Percentiles rank a stretch among this genome's conserved stretches.
phyloP scores from a whole-genome alignment of 2,329 filamentous ascomycete genomes.

The Eurotiales sp. region DNA sequence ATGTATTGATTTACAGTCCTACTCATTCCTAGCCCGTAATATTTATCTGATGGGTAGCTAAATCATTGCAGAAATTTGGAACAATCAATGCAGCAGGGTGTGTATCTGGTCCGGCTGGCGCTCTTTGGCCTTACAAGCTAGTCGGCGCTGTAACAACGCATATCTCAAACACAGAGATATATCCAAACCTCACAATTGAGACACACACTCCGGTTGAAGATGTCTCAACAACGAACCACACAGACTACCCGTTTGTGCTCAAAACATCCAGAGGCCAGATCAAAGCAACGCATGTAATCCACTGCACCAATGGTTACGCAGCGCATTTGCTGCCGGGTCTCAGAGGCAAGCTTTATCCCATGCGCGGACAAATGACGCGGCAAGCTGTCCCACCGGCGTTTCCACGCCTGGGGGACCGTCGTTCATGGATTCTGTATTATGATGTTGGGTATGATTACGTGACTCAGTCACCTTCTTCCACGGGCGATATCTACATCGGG shows the following conservation, averaged over 20 bases:
- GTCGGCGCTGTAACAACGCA: slow-evolving; percentile 26
- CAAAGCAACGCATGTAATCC: slow-evolving; percentile 32
- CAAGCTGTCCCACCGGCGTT: slow-evolving; percentile 28
- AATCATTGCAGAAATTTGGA: slow-evolving; percentile 14
- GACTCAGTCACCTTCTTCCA: slow-evolving; percentile 9
- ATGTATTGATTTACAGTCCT: no score
- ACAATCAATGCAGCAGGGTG: slow-evolving; percentile 18
- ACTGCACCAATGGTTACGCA: slow-evolving; percentile 43
- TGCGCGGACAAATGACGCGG: slow-evolving; percentile 43
- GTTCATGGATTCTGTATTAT: slow-evolving; percentile 32
- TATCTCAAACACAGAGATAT: slow-evolving; percentile 21
- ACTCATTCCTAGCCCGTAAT: no score
- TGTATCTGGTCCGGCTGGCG: slow-evolving; percentile 26
- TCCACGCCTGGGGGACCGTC: slow-evolving; percentile 17
- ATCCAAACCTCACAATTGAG: slow-evolving; percentile 27
- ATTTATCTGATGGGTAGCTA: no score
- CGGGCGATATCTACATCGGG: slow-evolving; percentile 15
- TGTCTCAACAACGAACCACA: neutral
- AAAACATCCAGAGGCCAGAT: slow-evolving; percentile 36
- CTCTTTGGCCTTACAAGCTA: slow-evolving; percentile 36
- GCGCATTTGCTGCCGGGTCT: slow-evolving; percentile 41
- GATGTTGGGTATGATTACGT: slow-evolving; percentile 21
- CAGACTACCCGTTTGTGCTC: slow-evolving; percentile 25
- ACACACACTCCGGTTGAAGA: slow-evolving; percentile 28
- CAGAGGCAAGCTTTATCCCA: slow-evolving; percentile 35